Evolutionary conservation across 192 early-diverging fungal genomes (phyloP).

Genomic region (Coemansia sp.): DNA sequence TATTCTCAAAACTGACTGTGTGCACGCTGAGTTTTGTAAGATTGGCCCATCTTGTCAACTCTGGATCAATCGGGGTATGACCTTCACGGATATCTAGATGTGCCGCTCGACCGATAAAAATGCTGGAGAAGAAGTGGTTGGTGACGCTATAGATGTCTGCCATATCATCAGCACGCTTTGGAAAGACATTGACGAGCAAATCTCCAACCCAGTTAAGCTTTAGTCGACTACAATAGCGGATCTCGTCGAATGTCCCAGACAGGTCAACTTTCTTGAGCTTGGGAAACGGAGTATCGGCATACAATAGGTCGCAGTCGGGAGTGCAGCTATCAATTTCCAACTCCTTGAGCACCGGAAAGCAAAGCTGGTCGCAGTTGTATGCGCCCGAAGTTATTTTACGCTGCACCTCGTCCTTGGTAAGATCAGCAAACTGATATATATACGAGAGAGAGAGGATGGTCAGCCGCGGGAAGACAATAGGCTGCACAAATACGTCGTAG

Average conservation of each 20-base stretch:
- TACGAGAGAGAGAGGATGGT: background rate
- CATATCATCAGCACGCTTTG: too few relatives aligned
- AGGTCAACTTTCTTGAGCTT: background rate
- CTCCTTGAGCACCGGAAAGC: background rate
- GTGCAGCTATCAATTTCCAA: background rate
- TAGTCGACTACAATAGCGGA: background rate
- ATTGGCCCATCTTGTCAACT: too few relatives aligned
- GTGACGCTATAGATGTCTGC: background rate
- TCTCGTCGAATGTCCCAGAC: background rate
- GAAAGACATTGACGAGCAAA: background rate
- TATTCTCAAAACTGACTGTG: too few relatives aligned
- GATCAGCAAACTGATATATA: background rate
- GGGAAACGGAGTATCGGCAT: background rate
- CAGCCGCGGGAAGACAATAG: background rate
- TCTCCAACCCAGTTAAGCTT: background rate
- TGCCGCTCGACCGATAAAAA: background rate
- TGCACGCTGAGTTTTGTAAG: too few relatives aligned
- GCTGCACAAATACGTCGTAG: background rate
- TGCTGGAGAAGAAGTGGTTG: background rate
- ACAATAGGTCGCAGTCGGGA: background rate
- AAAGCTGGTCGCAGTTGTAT: background rate
- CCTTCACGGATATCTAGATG: too few relatives aligned
- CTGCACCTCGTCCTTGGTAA: background rate
- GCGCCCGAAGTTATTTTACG: background rate
- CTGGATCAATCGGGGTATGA: too few relatives aligned